phyloP scores from a whole-genome alignment of 2,329 filamentous ascomycete genomes.

The Pezicula neosporulosa region DNA sequence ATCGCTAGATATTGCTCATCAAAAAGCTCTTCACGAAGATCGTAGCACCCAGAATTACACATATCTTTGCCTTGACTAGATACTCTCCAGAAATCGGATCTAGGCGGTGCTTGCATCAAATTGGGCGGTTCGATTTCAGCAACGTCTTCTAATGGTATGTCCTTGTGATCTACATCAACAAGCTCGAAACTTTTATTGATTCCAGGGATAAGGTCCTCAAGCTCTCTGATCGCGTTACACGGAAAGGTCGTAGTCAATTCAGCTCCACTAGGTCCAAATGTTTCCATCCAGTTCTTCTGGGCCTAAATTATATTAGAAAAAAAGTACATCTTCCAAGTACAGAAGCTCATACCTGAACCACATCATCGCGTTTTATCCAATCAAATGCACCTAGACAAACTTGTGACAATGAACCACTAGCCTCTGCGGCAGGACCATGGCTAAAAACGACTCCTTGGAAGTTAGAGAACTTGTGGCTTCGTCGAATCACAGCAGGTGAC shows the following conservation, averaged over 20 bases:
- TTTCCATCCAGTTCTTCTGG: constrained; percentile 3
- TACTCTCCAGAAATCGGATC: constrained; percentile 29
- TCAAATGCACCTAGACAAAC: constrained; percentile 31
- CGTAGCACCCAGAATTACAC: constrained; percentile 28
- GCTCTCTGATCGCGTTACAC: constrained; percentile 3
- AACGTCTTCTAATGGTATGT: not conserved
- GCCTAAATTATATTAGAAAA: not conserved
- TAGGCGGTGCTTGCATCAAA: constrained; percentile 17
- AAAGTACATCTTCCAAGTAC: not conserved
- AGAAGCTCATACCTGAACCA: constrained; percentile 27
- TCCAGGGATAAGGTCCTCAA: constrained; percentile 22
- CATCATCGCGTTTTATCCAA: constrained; percentile 29
- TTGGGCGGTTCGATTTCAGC: constrained; percentile 18
- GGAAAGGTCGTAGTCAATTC: not conserved
- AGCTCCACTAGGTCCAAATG: not conserved
- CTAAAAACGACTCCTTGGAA: constrained; percentile 33
- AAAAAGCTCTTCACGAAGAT: constrained; percentile 25
- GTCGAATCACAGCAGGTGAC: constrained; percentile 30
- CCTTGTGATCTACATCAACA: not conserved
- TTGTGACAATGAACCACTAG: not conserved
- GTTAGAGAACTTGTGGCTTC: constrained; percentile 32
- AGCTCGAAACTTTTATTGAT: constrained; percentile 6
- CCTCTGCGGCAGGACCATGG: constrained; percentile 23
- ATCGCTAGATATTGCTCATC: constrained; percentile 27
- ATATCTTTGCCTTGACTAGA: constrained; percentile 24